Evolutionary conservation across 495 filamentous ascomycete genomes (phyloP), one percentile per base, ranked within the genome.

Genomic region (Ramalina intermedia): DNA sequence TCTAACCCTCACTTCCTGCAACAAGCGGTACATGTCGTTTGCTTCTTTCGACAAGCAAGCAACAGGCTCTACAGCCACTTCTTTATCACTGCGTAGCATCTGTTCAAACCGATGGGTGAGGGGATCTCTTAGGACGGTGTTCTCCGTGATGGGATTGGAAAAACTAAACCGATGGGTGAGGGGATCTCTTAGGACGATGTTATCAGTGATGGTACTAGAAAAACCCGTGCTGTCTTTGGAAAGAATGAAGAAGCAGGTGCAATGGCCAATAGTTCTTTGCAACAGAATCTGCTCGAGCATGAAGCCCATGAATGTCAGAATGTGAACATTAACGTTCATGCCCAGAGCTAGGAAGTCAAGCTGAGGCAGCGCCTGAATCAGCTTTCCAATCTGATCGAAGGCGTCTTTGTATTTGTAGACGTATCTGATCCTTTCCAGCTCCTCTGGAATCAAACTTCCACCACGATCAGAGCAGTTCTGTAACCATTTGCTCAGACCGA

Each of bases 21-120:
- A 33, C 12, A 55, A 21, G 6, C 50, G 24, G 41, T 50, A 51
- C 52, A 51, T 55, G 26, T 42, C 21, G n/a, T 55, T 43, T 18
- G 42, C 16, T n/a, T 50, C 47, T 39, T n/a, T 41, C 24, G 47
- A 43, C 6, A 55, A 29, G 23, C 35, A 20, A 6, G 43, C 18
- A 16, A 23, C 7, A 21, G 17, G 42, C 24, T 44, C 26, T 12
- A 27, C 42, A n/a, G 26, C 18, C 6, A 26, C 4, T 11, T 12
- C 18, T 9, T 18, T 6, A 13, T 11, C 18, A 44, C 42, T 44
- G 18, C 26, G 18, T 21, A 44, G 42, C 17, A 44, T 44, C 21
- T 44, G 2, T 21, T 27, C 18, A 44, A 44, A 44, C n/a, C 42
- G 7, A 7, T 33, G 29, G 29, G 29, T 33, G 29, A 33, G 29